Evolutionary conservation across 2,329 filamentous ascomycete species (phyloP), one percentile per base, ranked within the genome.

Genomic region (Colletotrichum tropicicola): DNA sequence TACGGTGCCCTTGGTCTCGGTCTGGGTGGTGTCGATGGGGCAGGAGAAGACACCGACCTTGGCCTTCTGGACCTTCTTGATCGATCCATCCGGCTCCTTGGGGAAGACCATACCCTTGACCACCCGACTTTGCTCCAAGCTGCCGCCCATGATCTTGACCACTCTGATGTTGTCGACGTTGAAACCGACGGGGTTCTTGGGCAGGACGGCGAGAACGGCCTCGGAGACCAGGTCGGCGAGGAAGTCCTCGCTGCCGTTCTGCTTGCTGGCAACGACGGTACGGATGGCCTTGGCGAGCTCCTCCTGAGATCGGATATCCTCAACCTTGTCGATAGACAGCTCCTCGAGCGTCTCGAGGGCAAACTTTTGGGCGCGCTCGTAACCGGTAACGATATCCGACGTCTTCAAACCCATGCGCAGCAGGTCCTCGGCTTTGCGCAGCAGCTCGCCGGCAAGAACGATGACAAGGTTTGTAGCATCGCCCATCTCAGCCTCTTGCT

Each of bases 91-190:
- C n/a, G 96, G 96, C 80, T 97, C 92, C 76, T 97, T 92, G 73
- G 93, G 91, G 77, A 99, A 98, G 55, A 99, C 97, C 96, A 99
- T 99, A 70, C 96, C 96, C 85, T 92, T 97, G 66, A 99, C 91
- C 13, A 99, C 95, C 70, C 89, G 90, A 78, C 94, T 97, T 83
- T 99, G 94, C 74, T 97, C 93, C 75, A 99, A 83, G 77, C 92
- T 94, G 69, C 96, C 95, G 72, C 96, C 96, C 95, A 99, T 98
- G 74, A 99, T 99, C 87, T 99, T 99, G 73, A 99, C 97, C 63
- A 99, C 97, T 66, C 96, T 92, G 73, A 99, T 91, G 79, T 99
- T 99, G 85, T 99, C 96, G 69, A 99, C 94, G 80, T 98, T 99
- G 87, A 99, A 99, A 82, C 97, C 94, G 77, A 87, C 82, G 21